Evolutionary conservation across 2,329 filamentous ascomycete species (phyloP), one percentile per base, ranked within the genome.

Genomic region (Lithohypha guttulata): DNA sequence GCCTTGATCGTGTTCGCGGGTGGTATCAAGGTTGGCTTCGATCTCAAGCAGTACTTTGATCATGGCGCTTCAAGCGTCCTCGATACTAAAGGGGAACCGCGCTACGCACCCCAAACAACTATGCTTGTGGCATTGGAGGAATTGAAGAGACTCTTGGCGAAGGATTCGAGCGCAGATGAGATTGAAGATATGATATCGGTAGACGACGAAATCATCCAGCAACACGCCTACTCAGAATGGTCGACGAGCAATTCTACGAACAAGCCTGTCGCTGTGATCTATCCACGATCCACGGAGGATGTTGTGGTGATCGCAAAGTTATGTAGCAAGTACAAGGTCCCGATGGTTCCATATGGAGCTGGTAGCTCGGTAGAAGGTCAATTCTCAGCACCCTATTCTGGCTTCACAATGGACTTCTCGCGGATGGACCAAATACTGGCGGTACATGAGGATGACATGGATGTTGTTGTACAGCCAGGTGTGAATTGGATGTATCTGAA

Each of bases 401-500:
- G 87, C 9, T 75, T 95, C 55, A 89, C 83, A 49, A 81, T 95
- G 35, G 87, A 95, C 55, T 95, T 95, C 57, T 75, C 77, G 1
- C 76, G 75, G 53, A 95, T 95, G 87, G 81, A 93, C 57, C 68
- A 78, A 52, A 81, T 94, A 18, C 51, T 95, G 20, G 69, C 78
- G 39, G 69, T 94, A 41, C 81, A 93, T 57, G 79, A 82, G 50
- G 80, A 84, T 3, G 87, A 94, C 57, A 85, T 94, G 82, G 87
- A 95, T 52, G 71, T 94, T 34, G 83, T 93, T 3, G 85, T 95
- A 2, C 87, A 95, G 58, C 87, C 87, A 2, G 83, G 82, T 5
- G 79, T 95, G 7, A 80, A 81, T n/a, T 95, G 86, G 86, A 86
- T 93, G 71, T 77, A 82, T 37, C 64, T 95, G 42, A 95, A 95